Percentiles rank a stretch among this genome's conserved stretches.
These are phyloP conservation scores for Trichoderma harzianum DNA, from an alignment of 2,329 filamentous ascomycete species.

Conservation along the genomic window DNA sequence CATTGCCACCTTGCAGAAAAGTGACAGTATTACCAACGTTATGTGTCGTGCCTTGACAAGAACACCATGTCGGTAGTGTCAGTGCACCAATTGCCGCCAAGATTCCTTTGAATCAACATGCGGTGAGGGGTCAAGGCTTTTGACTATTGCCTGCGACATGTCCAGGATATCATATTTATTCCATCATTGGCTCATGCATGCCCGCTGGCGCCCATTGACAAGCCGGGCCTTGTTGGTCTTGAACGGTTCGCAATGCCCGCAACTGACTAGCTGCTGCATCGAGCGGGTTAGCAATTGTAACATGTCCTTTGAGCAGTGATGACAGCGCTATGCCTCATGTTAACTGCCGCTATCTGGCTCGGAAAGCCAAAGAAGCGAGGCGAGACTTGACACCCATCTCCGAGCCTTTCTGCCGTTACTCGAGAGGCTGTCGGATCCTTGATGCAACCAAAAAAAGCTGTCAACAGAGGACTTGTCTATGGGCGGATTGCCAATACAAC, in stretches of 20 bases:
- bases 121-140: conserved; percentile 1
- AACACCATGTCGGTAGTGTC: neutral
- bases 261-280: neutral
- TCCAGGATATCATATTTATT: neutral
- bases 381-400: neutral
- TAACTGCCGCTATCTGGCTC: neutral
- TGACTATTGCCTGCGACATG: neutral
- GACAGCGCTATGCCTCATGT: neutral
- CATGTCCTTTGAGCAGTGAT: neutral
- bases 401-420: neutral
- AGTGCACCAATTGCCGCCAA: neutral
- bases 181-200: neutral
- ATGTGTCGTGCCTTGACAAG: neutral
- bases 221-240: neutral
- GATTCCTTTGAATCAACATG: neutral
- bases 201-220: neutral
- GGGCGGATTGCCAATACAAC: neutral
- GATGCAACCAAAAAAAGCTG: neutral
- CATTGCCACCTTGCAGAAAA: conserved; percentile 6
- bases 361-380: neutral
- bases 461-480: neutral
- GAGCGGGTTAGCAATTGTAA: neutral
- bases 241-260: neutral
- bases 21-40: neutral
- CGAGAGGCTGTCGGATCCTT: neutral